These are phyloP conservation scores for Fraxinus xanthoxyloides DNA, from an alignment of 305 asterid genomes.

Conservation along the genomic window DNA sequence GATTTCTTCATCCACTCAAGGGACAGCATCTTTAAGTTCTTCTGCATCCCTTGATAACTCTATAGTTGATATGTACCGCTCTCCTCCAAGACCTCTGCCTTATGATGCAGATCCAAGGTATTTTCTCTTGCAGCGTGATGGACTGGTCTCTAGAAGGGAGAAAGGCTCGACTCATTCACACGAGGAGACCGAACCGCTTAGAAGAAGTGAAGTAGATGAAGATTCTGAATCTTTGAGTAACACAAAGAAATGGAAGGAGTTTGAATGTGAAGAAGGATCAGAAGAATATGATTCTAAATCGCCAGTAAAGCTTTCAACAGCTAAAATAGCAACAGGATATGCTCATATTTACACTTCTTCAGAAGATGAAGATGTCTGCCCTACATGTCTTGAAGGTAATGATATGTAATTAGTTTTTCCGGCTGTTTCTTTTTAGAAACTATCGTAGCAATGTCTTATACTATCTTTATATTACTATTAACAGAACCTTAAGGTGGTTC, in stretches of 20 bases:
- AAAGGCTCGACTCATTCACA: slow-evolving; percentile 77
- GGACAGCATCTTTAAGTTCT: background rate
- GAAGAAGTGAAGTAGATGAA: slow-evolving; percentile 61
- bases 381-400: background rate
- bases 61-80: background rate
- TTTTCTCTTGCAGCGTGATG: background rate
- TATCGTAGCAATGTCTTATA: background rate
- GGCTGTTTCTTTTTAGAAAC: background rate
- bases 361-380: background rate
- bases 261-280: background rate
- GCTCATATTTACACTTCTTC: background rate
- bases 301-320: background rate
- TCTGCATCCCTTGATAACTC: background rate
- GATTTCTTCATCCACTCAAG: background rate
- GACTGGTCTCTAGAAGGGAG: slow-evolving; percentile 30
- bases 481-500: background rate
- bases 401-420: background rate
- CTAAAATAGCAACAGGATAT: background rate
- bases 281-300: background rate
- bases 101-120: background rate
- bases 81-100: background rate
- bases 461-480: background rate
- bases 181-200: slow-evolving; percentile 72
- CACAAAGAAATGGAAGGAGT: slow-evolving; percentile 44
- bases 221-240: slow-evolving; percentile 46